Conservation (phyloP, 352 stramenopile species). For the Pilasporangium apinafurcum region DNA sequence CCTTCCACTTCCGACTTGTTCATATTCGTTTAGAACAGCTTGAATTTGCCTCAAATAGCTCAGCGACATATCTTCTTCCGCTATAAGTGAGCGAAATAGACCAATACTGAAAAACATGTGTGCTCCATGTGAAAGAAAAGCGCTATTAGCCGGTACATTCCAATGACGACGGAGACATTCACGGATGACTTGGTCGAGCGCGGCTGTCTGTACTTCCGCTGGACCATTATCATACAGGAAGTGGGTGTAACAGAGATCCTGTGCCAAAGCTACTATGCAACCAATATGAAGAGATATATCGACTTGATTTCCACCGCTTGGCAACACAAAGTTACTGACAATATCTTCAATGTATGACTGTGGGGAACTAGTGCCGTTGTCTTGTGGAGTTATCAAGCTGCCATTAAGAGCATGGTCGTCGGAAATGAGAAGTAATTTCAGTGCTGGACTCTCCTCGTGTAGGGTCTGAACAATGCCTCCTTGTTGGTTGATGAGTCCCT, state of each 20-base stretch:
- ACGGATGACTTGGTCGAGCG: constrained; percentile 16
- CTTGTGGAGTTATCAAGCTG: background rate
- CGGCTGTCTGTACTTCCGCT: background rate
- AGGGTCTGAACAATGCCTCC: constrained; percentile 3
- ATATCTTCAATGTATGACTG: constrained; percentile 24
- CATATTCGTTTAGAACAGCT: constrained; percentile 32
- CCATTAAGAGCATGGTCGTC: constrained; percentile 4
- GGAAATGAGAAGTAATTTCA: constrained; percentile 5
- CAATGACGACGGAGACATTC: constrained; percentile 35
- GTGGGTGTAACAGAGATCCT: constrained; percentile 21
- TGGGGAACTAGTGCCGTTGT: background rate
- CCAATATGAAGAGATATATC: constrained; percentile 34
- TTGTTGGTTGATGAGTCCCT: background rate
- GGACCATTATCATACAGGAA: background rate
- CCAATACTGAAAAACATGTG: constrained; percentile 44
- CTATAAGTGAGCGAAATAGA: constrained; percentile 21
- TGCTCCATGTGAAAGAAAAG: constrained; percentile 24
- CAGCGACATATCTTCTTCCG: constrained; percentile 19
- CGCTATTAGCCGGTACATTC: constrained; percentile 19
- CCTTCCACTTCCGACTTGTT: constrained; percentile 18
- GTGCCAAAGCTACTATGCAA: constrained; percentile 15
- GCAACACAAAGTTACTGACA: constrained; percentile 14
- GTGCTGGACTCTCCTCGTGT: constrained; percentile 4
- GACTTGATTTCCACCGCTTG: constrained; percentile 10
- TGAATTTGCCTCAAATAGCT: constrained; percentile 18